These are phyloP conservation scores for Suillus fuscotomentosus DNA, from an alignment of 768 basidiomycete species.

Conservation along the genomic window DNA sequence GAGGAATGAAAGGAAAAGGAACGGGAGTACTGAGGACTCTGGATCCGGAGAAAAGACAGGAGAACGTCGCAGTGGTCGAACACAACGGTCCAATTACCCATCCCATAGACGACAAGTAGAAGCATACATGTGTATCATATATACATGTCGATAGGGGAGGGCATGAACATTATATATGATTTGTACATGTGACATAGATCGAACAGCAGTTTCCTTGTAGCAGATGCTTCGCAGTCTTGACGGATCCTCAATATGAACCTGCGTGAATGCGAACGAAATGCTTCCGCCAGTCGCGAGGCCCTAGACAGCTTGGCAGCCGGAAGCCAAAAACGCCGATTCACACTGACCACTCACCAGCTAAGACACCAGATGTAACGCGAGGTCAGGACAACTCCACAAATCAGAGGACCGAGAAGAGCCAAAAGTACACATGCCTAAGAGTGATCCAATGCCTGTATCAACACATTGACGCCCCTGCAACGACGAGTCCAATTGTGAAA, in stretches of 20 bases:
- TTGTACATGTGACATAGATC: background rate
- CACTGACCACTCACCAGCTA: conserved; percentile 36
- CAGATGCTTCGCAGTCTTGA: background rate
- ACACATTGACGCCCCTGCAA: too few relatives aligned
- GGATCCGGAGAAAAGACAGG: background rate
- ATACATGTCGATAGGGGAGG: background rate
- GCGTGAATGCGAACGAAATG: background rate
- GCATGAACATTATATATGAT: background rate
- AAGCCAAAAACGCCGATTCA: background rate
- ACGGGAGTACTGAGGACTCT: background rate
- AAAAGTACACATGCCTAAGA: conserved; percentile 16
- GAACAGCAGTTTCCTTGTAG: background rate
- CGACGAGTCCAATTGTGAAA: too few relatives aligned
- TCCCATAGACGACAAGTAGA: background rate
- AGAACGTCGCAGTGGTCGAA: background rate
- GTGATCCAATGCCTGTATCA: conserved; percentile 22
- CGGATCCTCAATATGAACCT: background rate
- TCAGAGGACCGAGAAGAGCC: conserved; percentile 39
- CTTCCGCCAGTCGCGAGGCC: background rate
- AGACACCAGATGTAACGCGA: conserved; percentile 53
- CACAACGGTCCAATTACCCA: background rate
- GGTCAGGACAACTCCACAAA: conserved; percentile 55
- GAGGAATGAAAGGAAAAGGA: conserved; percentile 30
- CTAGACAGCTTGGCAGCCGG: background rate
- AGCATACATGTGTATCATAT: background rate